phyloP scores from a whole-genome alignment of 2,329 filamentous ascomycete species.

The Phaeosphaeria sp. region DNA sequence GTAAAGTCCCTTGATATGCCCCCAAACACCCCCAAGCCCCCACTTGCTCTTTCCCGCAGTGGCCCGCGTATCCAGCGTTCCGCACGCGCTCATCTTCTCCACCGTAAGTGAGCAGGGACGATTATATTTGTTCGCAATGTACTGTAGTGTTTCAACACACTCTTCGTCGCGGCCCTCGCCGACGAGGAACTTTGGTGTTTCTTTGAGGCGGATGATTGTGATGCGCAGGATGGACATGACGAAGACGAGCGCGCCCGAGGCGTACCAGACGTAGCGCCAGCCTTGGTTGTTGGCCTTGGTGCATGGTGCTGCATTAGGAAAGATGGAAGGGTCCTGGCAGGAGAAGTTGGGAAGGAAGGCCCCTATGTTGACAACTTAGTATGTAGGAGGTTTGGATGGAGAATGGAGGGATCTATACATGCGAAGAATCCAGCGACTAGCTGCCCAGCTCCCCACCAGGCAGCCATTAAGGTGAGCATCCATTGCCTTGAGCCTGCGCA shows the following conservation, averaged over 20 bases:
- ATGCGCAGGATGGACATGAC: conserved; percentile 61
- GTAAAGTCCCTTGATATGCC: conserved; percentile 71
- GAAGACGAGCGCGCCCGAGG: conserved; percentile 61
- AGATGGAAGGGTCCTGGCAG: conserved; percentile 47
- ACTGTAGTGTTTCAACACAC: conserved; percentile 57
- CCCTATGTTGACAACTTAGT: conserved; percentile 18
- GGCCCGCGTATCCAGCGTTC: conserved; percentile 26
- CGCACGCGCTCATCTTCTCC: conserved; percentile 57
- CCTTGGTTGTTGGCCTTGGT: conserved; percentile 61
- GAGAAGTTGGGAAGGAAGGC: conserved; percentile 59
- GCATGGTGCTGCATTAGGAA: conserved; percentile 52
- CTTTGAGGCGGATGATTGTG: conserved; percentile 60
- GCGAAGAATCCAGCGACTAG: conserved; percentile 61
- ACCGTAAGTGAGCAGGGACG: conserved; percentile 60
- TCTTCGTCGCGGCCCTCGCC: conserved; percentile 60
- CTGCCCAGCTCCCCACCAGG: conserved; percentile 62
- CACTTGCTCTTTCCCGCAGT: conserved; percentile 37
- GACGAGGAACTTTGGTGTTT: conserved; percentile 65
- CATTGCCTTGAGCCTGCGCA: conserved; percentile 61
- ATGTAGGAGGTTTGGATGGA: not conserved
- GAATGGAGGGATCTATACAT: conserved; percentile 33
- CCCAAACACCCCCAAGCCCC: conserved; percentile 48
- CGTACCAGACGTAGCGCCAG: conserved; percentile 65
- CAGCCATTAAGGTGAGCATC: conserved; percentile 68
- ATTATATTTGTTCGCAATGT: conserved; percentile 60